Percentiles rank a stretch among this genome's conserved stretches.
phyloP scores from a whole-genome alignment of 768 basidiomycete genomes.

The Mycena polygramma region DNA sequence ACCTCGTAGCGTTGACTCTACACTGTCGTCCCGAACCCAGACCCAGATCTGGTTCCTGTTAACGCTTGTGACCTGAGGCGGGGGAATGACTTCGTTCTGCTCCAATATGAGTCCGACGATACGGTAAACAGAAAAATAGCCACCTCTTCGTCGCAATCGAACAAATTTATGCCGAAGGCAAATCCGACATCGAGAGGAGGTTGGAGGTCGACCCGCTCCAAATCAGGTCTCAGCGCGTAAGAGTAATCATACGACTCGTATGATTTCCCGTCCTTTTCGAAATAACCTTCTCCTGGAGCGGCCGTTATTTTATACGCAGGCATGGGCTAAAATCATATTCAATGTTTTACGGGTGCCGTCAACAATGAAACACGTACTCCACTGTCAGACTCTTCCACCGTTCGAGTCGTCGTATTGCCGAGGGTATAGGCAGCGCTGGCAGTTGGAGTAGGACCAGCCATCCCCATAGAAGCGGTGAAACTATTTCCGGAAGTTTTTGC shows the following conservation, averaged over 20 bases:
- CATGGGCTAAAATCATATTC: no score
- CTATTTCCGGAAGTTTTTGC: no score
- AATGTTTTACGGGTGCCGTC: not conserved
- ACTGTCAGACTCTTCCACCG: not conserved
- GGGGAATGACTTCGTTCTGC: not conserved
- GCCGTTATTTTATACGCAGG: not conserved
- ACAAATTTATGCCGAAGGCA: not conserved
- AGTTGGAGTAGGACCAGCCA: no score
- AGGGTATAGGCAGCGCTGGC: no score
- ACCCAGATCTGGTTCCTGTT: slow-evolving; percentile 5
- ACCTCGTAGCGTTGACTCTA: not conserved
- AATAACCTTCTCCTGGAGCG: not conserved
- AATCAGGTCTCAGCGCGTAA: not conserved
- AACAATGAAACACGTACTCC: not conserved
- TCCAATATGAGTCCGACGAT: not conserved
- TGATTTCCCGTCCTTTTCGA: not conserved
- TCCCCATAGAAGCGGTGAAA: no score
- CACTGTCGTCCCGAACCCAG: not conserved
- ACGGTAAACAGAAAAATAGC: not conserved
- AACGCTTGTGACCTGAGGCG: not conserved
- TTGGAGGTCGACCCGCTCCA: not conserved
- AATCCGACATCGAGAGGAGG: not conserved
- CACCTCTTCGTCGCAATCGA: not conserved
- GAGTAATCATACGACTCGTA: slow-evolving; percentile 12
- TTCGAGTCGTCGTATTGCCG: no score